These are phyloP conservation scores for Phaeophleospora eucalypticola DNA, from an alignment of 2,329 filamentous ascomycete species.

Conservation along the genomic window DNA sequence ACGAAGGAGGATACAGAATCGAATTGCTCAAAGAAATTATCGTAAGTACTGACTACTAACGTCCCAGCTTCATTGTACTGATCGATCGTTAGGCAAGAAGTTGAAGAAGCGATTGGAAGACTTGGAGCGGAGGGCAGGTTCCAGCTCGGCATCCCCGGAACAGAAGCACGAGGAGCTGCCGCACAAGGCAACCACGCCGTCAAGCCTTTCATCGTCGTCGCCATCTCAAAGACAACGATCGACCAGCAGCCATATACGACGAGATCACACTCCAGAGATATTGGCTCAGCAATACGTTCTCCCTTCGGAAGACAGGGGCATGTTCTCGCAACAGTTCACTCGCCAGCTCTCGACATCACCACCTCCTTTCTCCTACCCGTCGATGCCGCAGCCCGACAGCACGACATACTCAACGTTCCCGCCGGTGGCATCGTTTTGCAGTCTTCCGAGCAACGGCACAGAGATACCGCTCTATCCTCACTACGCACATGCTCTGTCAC, in stretches of 20 bases:
- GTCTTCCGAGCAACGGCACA: slow-evolving; percentile 42
- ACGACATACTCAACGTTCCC: slow-evolving; percentile 47
- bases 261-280: slow-evolving; percentile 26
- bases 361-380: slow-evolving; percentile 62
- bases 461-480: slow-evolving; percentile 48
- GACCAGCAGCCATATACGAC: slow-evolving; percentile 17
- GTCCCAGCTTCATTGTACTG: slow-evolving; percentile 12
- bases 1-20: slow-evolving; percentile 89
- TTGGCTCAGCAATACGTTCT: slow-evolving; percentile 30
- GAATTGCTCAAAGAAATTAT: slow-evolving; percentile 96
- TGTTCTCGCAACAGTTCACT: slow-evolving; percentile 64
- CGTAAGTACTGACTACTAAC: slow-evolving; percentile 60
- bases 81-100: slow-evolving; percentile 67
- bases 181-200: slow-evolving; percentile 20
- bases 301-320: slow-evolving; percentile 55
- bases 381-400: slow-evolving; percentile 62
- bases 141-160: slow-evolving; percentile 57
- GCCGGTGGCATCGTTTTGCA: slow-evolving; percentile 14
- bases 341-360: slow-evolving; percentile 68
- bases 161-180: slow-evolving; percentile 54
- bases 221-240: slow-evolving; percentile 25
- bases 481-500: slow-evolving; percentile 48
- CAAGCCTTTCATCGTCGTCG: slow-evolving; percentile 4
- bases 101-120: slow-evolving; percentile 85
- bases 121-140: slow-evolving; percentile 71